Evolutionary conservation across 176 grass and related monocot species (phyloP).

Genomic region (Musa itinerans): DNA sequence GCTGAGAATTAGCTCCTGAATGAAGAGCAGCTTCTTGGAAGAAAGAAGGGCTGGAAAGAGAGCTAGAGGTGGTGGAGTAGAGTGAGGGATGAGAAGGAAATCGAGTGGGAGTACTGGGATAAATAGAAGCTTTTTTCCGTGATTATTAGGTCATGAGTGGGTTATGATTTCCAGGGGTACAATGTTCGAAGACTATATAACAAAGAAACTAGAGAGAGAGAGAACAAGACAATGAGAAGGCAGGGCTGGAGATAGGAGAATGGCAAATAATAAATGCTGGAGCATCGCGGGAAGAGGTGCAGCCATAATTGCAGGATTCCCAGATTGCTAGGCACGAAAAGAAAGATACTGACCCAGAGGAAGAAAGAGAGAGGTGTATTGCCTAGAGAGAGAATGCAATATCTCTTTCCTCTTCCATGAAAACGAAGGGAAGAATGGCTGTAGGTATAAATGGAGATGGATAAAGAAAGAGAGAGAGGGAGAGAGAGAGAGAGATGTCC

Average conservation of each 20-base stretch:
- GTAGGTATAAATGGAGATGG: neutral
- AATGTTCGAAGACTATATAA: constrained; percentile 28
- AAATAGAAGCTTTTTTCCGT: constrained; percentile 31
- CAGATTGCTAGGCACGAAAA: neutral
- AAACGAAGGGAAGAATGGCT: neutral
- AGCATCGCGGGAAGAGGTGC: no score
- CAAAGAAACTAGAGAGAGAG: constrained; percentile 23
- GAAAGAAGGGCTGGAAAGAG: neutral
- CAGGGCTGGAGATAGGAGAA: neutral
- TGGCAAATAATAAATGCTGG: neutral
- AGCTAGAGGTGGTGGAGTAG: neutral
- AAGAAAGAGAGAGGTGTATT: neutral
- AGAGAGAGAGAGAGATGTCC: neutral
- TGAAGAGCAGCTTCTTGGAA: no score
- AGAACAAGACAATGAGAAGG: constrained; percentile 26
- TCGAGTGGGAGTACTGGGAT: constrained; percentile 24
- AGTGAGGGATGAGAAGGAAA: constrained; percentile 7
- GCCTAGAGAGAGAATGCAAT: neutral
- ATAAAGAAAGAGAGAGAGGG: neutral
- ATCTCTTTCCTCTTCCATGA: neutral
- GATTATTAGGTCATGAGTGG: constrained; percentile 86
- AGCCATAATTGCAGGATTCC: no score
- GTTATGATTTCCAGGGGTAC: constrained; percentile 46
- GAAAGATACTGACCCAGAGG: neutral
- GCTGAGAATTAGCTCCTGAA: no score